A percentile compares a stretch with the other conserved stretches of the same genome.
These are phyloP conservation scores for Pseudognaphalium luteoalbum DNA, from an alignment of 129 eudicot genomes.

Conservation along the genomic window DNA sequence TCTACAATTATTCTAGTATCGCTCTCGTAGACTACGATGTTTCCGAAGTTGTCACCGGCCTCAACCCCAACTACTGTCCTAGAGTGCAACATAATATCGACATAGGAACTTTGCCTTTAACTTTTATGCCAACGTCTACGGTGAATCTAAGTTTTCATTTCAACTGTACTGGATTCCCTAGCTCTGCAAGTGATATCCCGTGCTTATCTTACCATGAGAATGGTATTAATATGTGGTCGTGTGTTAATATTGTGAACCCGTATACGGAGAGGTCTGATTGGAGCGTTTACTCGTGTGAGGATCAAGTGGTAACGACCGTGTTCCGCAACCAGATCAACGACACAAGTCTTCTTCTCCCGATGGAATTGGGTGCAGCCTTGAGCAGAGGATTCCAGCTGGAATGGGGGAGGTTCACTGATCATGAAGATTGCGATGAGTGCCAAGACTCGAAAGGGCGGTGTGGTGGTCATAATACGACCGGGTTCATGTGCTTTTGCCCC, in stretches of 20 bases:
- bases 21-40: conserved; percentile 14
- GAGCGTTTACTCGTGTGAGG: background rate
- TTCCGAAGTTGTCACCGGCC: background rate
- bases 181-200: background rate
- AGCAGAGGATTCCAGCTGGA: conserved; percentile 17
- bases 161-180: conserved; percentile 17
- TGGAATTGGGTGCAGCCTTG: background rate
- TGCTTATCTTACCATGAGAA: background rate
- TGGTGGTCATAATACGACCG: background rate
- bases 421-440: conserved; percentile 11
- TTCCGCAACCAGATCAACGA: background rate
- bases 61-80: conserved; percentile 3
- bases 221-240: conserved; percentile 4
- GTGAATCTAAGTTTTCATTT: conserved; percentile 32
- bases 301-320: conserved; percentile 34
- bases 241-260: background rate
- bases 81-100: conserved; percentile 25
- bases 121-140: background rate
- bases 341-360: background rate
- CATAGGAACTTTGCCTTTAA: conserved; percentile 17
- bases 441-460: conserved; percentile 11
- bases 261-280: background rate
- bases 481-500: conserved; percentile 18
- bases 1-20: background rate
- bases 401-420: background rate